These are phyloP conservation scores for Albizia julibrissin DNA, from an alignment of 306 rosid species.

Conservation along the genomic window DNA sequence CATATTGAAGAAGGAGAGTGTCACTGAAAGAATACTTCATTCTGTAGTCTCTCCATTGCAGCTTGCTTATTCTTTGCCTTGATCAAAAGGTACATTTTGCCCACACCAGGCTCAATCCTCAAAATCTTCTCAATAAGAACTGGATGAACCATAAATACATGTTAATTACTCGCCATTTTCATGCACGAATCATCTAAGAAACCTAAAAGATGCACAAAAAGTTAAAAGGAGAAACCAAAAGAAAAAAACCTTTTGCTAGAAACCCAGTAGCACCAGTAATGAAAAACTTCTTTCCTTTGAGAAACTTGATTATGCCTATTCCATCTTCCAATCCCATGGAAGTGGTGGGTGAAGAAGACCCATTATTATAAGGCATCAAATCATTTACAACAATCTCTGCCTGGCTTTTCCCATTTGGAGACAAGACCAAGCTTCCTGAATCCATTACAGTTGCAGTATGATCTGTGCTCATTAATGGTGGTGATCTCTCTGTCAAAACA, in stretches of 20 bases:
- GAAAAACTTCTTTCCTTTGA: conserved; percentile 74
- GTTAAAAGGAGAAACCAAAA: neutral
- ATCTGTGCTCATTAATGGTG: conserved; percentile 46
- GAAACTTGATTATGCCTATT: conserved; percentile 79
- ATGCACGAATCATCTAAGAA: conserved; percentile 11
- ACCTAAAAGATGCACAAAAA: neutral
- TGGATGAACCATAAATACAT: conserved; percentile 33
- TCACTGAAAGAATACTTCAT: conserved; percentile 59
- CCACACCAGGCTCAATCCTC: conserved; percentile 88
- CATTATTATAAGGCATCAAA: conserved; percentile 63
- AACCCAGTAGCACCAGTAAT: conserved; percentile 93
- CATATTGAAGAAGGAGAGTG: conserved; percentile 4
- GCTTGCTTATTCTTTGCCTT: conserved; percentile 84
- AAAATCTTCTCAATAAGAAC: conserved; percentile 93
- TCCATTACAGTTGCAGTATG: conserved; percentile 52
- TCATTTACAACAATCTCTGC: conserved; percentile 46
- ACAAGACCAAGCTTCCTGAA: conserved; percentile 65
- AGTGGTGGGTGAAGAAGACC: conserved; percentile 36
- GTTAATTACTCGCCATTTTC: conserved; percentile 2
- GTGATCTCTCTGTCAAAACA: conserved; percentile 44
- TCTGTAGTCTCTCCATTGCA: conserved; percentile 75
- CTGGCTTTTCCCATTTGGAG: conserved; percentile 21
- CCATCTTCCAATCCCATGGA: conserved; percentile 66
- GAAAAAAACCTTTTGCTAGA: conserved; percentile 75
- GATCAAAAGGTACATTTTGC: conserved; percentile 80